phyloP scores from a whole-genome alignment of 768 basidiomycete species.

The Pisolithus orientalis region DNA sequence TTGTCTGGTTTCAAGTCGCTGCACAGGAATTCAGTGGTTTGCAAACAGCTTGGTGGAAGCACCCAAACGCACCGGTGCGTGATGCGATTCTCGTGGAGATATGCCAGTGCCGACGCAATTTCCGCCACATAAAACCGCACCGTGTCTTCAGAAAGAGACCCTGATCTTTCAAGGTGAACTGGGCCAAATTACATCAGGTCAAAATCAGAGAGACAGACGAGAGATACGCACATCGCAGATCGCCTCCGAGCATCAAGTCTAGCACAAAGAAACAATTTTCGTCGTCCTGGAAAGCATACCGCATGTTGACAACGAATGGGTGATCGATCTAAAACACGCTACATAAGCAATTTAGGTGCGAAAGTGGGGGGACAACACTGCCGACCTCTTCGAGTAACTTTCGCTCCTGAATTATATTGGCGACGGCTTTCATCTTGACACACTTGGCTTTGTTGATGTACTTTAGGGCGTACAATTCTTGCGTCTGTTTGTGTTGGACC shows the following conservation, averaged over 20 bases:
- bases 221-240: conserved; percentile 73
- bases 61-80: conserved; percentile 77
- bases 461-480: conserved; percentile 93
- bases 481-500: conserved; percentile 98
- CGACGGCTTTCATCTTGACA: conserved; percentile 97
- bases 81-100: conserved; percentile 87
- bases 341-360: conserved; percentile 5
- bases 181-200: conserved; percentile 2
- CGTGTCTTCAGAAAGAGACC: conserved; percentile 64
- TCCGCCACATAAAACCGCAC: conserved; percentile 90
- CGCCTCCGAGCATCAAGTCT: conserved; percentile 95
- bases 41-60: not conserved
- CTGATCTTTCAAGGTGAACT: conserved; percentile 89
- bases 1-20: conserved; percentile 98
- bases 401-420: conserved; percentile 95
- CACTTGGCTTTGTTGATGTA: conserved; percentile 99
- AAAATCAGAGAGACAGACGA: not conserved
- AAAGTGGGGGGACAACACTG: not conserved
- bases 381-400: conserved; percentile 89
- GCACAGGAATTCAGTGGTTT: not conserved
- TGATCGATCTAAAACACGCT: conserved; percentile 73
- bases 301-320: conserved; percentile 88
- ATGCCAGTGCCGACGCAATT: conserved; percentile 80
- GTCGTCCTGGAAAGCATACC: conserved; percentile 97
- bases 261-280: conserved; percentile 98